A percentile compares a stretch with the other conserved stretches of the same genome.
phyloP scores from a whole-genome alignment of 2,329 filamentous ascomycete species.

The Sporothrix sp. region DNA sequence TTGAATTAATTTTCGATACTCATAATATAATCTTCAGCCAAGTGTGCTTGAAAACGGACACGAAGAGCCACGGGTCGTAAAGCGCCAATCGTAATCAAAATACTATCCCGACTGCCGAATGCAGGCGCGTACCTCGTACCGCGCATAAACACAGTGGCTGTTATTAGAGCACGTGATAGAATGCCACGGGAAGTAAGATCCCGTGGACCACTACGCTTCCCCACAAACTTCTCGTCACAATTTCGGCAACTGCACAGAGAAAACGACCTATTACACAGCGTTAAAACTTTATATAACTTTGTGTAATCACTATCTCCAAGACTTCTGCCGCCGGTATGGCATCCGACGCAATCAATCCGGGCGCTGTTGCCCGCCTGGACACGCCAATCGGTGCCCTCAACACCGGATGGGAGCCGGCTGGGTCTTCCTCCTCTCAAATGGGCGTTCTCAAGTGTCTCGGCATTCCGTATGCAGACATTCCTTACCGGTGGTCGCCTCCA shows the following conservation, averaged over 20 bases:
- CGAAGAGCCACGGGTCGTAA: no score
- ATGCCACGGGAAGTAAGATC: neutral
- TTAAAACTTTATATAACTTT: no score
- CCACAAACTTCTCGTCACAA: no score
- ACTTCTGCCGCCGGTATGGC: no score
- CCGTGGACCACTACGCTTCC: neutral
- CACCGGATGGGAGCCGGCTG: conserved; percentile 22
- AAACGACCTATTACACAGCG: neutral
- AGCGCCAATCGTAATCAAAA: no score
- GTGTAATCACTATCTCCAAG: neutral
- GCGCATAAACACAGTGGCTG: neutral
- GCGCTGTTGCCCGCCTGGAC: conserved; percentile 14
- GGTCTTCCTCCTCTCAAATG: no score
- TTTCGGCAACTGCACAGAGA: neutral
- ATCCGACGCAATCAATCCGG: neutral
- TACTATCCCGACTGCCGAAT: no score
- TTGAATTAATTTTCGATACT: neutral
- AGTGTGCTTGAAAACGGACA: no score
- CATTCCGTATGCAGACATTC: conserved; percentile 3
- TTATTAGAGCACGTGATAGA: neutral
- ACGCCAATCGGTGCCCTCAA: conserved; percentile 12
- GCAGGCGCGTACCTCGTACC: no score
- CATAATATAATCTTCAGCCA: no score
- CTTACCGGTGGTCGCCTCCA: conserved; percentile 1
- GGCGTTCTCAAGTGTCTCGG: conserved; percentile 1